phyloP scores from a whole-genome alignment of 1,284 basidiomycete genomes.

The Ustilago trichophora region DNA sequence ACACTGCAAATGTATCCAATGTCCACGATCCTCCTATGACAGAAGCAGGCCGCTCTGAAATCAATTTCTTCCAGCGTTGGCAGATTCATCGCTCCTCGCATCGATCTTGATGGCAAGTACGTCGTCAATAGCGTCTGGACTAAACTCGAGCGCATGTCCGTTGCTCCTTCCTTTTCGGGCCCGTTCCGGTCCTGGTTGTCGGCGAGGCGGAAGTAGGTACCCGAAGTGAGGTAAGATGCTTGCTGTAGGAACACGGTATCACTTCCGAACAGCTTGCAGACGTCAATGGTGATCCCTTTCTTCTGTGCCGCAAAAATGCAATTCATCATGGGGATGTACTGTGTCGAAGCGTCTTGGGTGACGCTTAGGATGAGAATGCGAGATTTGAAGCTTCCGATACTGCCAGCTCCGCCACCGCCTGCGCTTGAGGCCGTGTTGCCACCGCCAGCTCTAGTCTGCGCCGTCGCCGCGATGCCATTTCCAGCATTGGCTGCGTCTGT shows the following conservation, averaged over 20 bases:
- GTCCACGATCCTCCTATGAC: slow-evolving; percentile 95
- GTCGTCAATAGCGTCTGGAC: slow-evolving; percentile 58
- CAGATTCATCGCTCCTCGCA: slow-evolving; percentile 80
- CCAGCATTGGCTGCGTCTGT: slow-evolving; percentile 24
- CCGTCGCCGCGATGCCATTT: slow-evolving; percentile 19
- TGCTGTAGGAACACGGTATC: slow-evolving; percentile 97
- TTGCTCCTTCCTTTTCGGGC: slow-evolving; percentile 1
- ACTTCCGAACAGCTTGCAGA: slow-evolving; percentile 87
- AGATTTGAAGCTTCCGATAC: slow-evolving; percentile 40
- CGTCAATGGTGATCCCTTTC: slow-evolving; percentile 92
- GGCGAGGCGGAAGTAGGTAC: slow-evolving; percentile 86
- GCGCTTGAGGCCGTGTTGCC: slow-evolving; percentile 6
- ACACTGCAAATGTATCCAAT: slow-evolving; percentile 88
- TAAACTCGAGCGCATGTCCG: slow-evolving; percentile 41
- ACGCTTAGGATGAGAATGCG: slow-evolving; percentile 91
- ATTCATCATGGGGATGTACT: slow-evolving; percentile 98
- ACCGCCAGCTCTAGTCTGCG: slow-evolving; percentile 29
- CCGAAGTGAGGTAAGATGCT: slow-evolving; percentile 91
- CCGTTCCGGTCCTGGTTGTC: slow-evolving; percentile 85
- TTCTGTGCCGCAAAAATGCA: slow-evolving; percentile 99
- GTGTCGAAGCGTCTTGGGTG: slow-evolving; percentile 83
- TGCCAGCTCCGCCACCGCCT: slow-evolving; percentile 3
- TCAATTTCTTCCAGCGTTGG: slow-evolving; percentile 95
- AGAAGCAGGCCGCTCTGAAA: slow-evolving; percentile 97
- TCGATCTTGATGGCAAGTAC: slow-evolving; percentile 67